Conservation (phyloP, 1,284 basidiomycete species). For the Moesziomyces sp. region DNA sequence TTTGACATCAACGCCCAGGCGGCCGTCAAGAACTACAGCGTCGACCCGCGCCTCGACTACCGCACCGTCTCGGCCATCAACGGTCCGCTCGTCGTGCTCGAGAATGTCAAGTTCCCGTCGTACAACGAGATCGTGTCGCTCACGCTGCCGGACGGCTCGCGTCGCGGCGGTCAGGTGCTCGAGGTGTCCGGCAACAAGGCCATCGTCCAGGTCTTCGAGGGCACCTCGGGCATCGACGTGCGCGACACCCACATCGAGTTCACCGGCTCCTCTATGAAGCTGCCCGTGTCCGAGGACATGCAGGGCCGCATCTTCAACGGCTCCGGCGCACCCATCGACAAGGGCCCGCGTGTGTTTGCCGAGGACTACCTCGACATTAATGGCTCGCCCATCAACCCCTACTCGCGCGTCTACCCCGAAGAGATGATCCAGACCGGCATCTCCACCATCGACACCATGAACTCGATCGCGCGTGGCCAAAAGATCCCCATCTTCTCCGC, state of each 20-base stretch:
- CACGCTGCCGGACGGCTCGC: constrained; percentile 93
- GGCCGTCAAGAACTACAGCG: constrained; percentile 73
- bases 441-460: constrained; percentile 78
- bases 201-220: constrained; percentile 97
- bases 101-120: constrained; percentile 99
- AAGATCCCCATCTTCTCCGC: constrained; percentile 99
- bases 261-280: constrained; percentile 97
- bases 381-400: constrained; percentile 99
- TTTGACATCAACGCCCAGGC: constrained; percentile 86
- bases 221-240: constrained; percentile 96
- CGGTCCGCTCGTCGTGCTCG: constrained; percentile 88
- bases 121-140: constrained; percentile 99
- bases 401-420: constrained; percentile 98
- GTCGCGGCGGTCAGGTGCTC: constrained; percentile 95
- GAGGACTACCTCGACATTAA: constrained; percentile 99
- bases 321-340: constrained; percentile 95
- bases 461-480: constrained; percentile 99
- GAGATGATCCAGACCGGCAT: constrained; percentile 99
- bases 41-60: constrained; percentile 91
- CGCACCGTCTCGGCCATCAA: constrained; percentile 96
- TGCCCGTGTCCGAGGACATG: constrained; percentile 99
- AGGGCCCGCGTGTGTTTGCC: constrained; percentile 98
- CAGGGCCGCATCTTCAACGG: constrained; percentile 99
- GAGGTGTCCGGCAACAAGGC: constrained; percentile 99
- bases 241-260: constrained; percentile 98